Conservation (phyloP, 257 asterid species). For the Solanum virginianum region DNA sequence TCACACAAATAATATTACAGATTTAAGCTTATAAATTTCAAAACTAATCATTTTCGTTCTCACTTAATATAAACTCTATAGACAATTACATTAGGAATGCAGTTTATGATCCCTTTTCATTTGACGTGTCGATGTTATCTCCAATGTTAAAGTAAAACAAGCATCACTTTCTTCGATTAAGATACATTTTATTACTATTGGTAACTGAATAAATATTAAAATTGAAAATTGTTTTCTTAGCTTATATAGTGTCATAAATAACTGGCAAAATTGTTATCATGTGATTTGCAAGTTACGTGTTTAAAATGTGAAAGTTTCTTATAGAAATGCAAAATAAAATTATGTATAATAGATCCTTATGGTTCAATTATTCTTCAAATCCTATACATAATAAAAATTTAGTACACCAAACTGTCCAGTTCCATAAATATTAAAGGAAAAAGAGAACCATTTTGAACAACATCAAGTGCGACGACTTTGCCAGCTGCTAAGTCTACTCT, state of each 20-base stretch:
- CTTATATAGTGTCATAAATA: background rate
- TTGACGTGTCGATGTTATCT: background rate
- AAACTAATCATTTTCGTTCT: background rate
- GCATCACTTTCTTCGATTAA: background rate
- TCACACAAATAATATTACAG: background rate
- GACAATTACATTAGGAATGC: background rate
- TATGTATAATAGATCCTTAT: no score
- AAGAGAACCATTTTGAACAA: background rate
- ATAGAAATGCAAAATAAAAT: rapidly evolving
- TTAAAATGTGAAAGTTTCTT: no score
- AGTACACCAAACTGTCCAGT: no score
- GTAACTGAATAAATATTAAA: no score
- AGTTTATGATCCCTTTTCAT: background rate
- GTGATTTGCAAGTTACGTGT: no score
- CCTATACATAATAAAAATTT: no score
- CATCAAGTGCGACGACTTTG: background rate
- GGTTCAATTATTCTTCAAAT: background rate
- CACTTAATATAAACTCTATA: no score
- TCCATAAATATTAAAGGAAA: background rate
- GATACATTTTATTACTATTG: background rate
- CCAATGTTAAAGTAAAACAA: background rate
- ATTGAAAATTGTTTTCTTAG: background rate
- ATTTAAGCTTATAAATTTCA: background rate
- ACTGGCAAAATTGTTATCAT: no score
- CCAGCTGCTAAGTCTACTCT: background rate